These are phyloP conservation scores for Monosporascus sp. DNA, from an alignment of 2,329 filamentous ascomycete species.

Conservation along the genomic window DNA sequence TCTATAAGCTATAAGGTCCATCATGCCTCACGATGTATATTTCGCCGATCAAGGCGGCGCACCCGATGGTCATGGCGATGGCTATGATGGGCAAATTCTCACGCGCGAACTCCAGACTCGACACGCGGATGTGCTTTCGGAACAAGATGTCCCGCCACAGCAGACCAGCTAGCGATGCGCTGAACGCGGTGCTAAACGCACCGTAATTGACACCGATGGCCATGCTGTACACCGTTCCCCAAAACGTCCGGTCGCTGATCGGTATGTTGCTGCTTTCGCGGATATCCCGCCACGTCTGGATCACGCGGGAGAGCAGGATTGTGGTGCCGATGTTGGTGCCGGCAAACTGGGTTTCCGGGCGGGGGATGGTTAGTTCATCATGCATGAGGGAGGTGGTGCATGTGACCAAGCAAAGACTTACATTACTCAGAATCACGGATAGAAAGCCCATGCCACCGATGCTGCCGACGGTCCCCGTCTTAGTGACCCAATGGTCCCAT, in stretches of 20 bases:
- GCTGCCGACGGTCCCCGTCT: constrained; percentile 62
- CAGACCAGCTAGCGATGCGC: constrained; percentile 64
- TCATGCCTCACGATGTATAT: constrained; percentile 52
- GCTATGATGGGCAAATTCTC: constrained; percentile 51
- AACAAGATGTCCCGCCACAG: constrained; percentile 67
- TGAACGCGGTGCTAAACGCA: constrained; percentile 67
- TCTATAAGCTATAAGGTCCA: constrained; percentile 25
- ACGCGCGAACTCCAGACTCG: constrained; percentile 58
- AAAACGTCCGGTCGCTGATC: constrained; percentile 62
- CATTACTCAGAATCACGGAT: constrained; percentile 66
- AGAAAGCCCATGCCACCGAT: constrained; percentile 70
- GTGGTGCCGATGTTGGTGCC: constrained; percentile 74
- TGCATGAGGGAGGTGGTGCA: constrained; percentile 8
- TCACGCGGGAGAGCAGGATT: constrained; percentile 64
- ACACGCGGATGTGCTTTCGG: constrained; percentile 62
- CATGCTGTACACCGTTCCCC: constrained; percentile 71
- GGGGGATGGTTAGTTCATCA: neutral
- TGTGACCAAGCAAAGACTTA: constrained; percentile 34
- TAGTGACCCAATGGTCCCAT: constrained; percentile 67
- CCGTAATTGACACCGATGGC: constrained; percentile 70
- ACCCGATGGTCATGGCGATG: constrained; percentile 44
- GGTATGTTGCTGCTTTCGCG: constrained; percentile 38
- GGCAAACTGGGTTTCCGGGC: constrained; percentile 50
- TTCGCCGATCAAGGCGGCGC: constrained; percentile 51
- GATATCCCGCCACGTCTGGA: constrained; percentile 63